Percentiles rank a stretch among this genome's conserved stretches.
These are phyloP conservation scores for Choiromyces venosus DNA, from an alignment of 495 filamentous ascomycete genomes.

Conservation along the genomic window DNA sequence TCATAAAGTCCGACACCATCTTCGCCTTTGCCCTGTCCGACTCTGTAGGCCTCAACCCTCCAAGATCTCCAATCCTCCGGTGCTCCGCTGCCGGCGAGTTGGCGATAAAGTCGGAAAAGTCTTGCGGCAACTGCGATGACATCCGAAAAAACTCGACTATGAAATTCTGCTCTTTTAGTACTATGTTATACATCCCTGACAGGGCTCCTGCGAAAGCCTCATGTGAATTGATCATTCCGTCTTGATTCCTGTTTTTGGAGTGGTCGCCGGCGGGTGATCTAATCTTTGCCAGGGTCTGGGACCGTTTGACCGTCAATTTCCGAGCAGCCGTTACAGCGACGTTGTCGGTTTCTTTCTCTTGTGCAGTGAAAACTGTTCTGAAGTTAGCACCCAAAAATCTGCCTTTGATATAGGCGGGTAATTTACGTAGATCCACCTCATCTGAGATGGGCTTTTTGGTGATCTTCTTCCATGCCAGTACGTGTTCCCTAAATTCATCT, in stretches of 20 bases:
- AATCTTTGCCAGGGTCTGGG: slow-evolving; percentile 71
- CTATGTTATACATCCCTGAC: slow-evolving; percentile 68
- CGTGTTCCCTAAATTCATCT: slow-evolving; percentile 72
- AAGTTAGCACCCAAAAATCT: slow-evolving; percentile 2
- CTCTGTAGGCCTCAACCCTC: slow-evolving; percentile 67
- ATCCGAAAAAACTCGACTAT: slow-evolving; percentile 89
- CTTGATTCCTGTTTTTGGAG: slow-evolving; percentile 60
- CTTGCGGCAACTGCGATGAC: slow-evolving; percentile 64
- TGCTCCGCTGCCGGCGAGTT: slow-evolving; percentile 57
- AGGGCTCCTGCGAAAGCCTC: slow-evolving; percentile 79
- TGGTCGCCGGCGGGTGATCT: slow-evolving; percentile 62
- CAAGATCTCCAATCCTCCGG: slow-evolving; percentile 63
- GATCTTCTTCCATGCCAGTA: slow-evolving; percentile 73
- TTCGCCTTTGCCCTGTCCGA: slow-evolving; percentile 76
- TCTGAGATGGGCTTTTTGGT: slow-evolving; percentile 73
- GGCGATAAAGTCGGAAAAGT: slow-evolving; percentile 74
- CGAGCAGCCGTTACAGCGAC: slow-evolving; percentile 69
- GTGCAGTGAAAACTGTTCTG: slow-evolving; percentile 63
- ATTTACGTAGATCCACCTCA: slow-evolving; percentile 62
- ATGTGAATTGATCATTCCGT: slow-evolving; percentile 63
- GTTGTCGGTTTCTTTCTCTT: slow-evolving; percentile 70
- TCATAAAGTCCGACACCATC: slow-evolving; percentile 75
- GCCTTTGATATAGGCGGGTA: background rate
- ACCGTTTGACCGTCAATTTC: slow-evolving; percentile 87
- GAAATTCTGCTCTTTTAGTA: slow-evolving; percentile 91